These are phyloP conservation scores for Termitomyces bulborhizus DNA, from an alignment of 768 basidiomycete genomes.

Conservation along the genomic window DNA sequence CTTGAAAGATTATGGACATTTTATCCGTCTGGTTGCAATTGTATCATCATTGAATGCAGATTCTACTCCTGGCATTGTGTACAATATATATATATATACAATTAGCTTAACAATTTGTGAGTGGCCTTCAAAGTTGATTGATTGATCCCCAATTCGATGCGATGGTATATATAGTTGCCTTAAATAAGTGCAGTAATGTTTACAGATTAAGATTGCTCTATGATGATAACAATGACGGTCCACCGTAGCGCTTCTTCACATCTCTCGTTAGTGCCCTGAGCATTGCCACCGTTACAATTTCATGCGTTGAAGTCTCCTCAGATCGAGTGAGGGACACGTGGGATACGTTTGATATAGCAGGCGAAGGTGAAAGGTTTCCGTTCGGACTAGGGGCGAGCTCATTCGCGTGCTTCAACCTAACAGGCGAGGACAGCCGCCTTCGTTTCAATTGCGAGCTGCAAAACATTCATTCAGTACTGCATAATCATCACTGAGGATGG, in stretches of 20 bases:
- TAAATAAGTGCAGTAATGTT: not conserved
- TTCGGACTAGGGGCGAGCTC: constrained; percentile 30
- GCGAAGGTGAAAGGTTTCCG: constrained; percentile 36
- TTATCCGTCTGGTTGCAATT: not conserved
- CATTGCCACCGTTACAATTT: constrained; percentile 56
- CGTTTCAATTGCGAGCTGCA: constrained; percentile 33
- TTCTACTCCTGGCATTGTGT: not conserved
- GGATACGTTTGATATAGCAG: constrained; percentile 38
- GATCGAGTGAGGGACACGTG: constrained; percentile 30
- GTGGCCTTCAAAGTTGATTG: too few relatives aligned
- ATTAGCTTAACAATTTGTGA: not conserved
- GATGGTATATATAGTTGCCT: not conserved
- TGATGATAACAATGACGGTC: constrained; percentile 6
- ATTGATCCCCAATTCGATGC: too few relatives aligned
- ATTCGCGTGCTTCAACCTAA: constrained; percentile 19
- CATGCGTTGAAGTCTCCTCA: constrained; percentile 17
- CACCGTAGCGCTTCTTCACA: constrained; percentile 41
- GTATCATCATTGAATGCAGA: not conserved
- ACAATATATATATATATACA: not conserved
- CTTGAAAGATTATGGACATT: not conserved
- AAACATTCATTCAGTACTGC: constrained; percentile 3
- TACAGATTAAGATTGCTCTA: not conserved
- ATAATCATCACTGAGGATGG: not conserved
- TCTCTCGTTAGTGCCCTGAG: constrained; percentile 52
- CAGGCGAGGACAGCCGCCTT: constrained; percentile 33